Evolutionary conservation across 2,329 filamentous ascomycete genomes (phyloP).

Genomic region (Xylariomycetidae sp.): DNA sequence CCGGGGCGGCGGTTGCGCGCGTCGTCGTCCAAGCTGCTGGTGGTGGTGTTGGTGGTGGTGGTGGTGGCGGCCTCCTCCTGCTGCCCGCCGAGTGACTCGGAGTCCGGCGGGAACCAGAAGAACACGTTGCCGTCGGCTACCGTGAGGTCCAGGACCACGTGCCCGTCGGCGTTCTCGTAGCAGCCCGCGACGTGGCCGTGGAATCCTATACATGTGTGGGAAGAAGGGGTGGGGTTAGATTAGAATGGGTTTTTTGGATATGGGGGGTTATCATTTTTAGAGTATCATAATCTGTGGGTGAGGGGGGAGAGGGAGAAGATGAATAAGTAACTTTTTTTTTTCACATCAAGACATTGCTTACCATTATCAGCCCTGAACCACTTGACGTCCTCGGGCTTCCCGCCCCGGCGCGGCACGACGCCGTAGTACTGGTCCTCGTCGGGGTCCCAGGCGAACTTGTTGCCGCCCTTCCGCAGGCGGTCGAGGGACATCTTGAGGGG

Average conservation of each 20-base stretch:
- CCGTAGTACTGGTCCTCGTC: constrained; percentile 53
- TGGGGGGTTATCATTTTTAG: too few relatives aligned
- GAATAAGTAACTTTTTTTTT: background rate
- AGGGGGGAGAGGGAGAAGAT: background rate
- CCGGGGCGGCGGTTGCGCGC: too few relatives aligned
- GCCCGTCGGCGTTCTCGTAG: constrained; percentile 41
- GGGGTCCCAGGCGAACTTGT: constrained; percentile 49
- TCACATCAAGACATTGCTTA: constrained; percentile 23
- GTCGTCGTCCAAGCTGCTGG: too few relatives aligned
- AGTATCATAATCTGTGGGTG: too few relatives aligned
- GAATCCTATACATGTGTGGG: constrained; percentile 28
- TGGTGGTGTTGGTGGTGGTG: too few relatives aligned
- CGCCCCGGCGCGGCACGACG: constrained; percentile 45
- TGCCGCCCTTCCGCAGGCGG: constrained; percentile 39
- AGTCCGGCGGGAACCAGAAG: constrained; percentile 39
- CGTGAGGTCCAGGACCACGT: constrained; percentile 40
- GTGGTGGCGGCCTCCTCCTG: too few relatives aligned
- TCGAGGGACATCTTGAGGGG: constrained; percentile 42
- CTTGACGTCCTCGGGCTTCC: constrained; percentile 46
- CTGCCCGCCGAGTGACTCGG: too few relatives aligned
- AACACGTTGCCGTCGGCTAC: constrained; percentile 41
- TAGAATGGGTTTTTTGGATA: too few relatives aligned
- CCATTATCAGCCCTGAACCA: constrained; percentile 50
- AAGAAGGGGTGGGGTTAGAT: too few relatives aligned
- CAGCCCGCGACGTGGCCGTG: constrained; percentile 44